Evolutionary conservation across 2,329 filamentous ascomycete genomes (phyloP).

Genomic region (Scopulariopsis brevicaulis): DNA sequence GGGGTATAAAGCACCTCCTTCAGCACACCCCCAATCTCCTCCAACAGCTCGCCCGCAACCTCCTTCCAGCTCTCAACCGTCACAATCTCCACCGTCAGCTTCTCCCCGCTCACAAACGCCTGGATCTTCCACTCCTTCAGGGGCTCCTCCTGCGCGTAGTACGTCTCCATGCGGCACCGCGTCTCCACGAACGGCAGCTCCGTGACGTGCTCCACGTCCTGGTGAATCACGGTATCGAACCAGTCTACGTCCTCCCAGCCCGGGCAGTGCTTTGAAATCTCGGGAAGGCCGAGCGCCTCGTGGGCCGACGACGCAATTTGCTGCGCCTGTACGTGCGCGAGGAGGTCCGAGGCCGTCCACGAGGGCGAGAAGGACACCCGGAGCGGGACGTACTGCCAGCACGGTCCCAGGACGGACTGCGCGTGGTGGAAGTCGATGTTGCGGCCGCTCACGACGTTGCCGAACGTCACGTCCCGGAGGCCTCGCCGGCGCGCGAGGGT

Average conservation of each 20-base stretch:
- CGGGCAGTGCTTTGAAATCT: slow-evolving; percentile 37
- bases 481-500: slow-evolving; percentile 43
- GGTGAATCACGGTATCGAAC: slow-evolving; percentile 47
- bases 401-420: slow-evolving; percentile 48
- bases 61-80: slow-evolving; percentile 44
- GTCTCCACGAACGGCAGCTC: slow-evolving; percentile 27
- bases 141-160: slow-evolving; percentile 46
- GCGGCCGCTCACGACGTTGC: slow-evolving; percentile 54
- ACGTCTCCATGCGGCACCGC: slow-evolving; percentile 39
- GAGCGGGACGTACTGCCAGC: slow-evolving; percentile 56
- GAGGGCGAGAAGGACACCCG: slow-evolving; percentile 40
- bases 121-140: slow-evolving; percentile 49
- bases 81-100: slow-evolving; percentile 45
- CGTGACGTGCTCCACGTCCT: slow-evolving; percentile 52
- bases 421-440: slow-evolving; percentile 35
- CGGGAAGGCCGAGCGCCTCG: slow-evolving; percentile 40
- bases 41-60: slow-evolving; percentile 37
- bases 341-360: slow-evolving; percentile 40
- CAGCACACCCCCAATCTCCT: slow-evolving; percentile 32
- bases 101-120: slow-evolving; percentile 41
- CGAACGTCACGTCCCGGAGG: slow-evolving; percentile 49
- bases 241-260: slow-evolving; percentile 29
- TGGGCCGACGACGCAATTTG: slow-evolving; percentile 43
- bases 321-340: slow-evolving; percentile 42
- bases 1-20: slow-evolving; percentile 24